Percentiles rank a stretch among this genome's conserved stretches.
phyloP scores from a whole-genome alignment of 1,139 yeast genomes.

The Hyphopichia wangnamkhiaoensis region DNA sequence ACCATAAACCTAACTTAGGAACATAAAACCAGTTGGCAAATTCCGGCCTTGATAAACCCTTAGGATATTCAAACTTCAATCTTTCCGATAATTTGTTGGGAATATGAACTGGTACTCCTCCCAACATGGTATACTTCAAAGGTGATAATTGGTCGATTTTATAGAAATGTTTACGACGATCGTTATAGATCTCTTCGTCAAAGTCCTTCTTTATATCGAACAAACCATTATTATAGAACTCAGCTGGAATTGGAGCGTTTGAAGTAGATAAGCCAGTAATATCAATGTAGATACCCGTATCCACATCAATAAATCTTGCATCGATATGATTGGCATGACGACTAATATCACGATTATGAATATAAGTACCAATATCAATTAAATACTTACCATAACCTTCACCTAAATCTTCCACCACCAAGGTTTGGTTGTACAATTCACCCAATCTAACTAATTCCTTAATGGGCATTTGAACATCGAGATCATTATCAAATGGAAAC shows the following conservation, averaged over 20 bases:
- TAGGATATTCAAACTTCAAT: conserved; percentile 26
- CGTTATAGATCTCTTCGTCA: conserved; percentile 19
- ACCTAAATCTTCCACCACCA: conserved; percentile 28
- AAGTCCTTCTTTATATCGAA: conserved; percentile 6
- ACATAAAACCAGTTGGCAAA: conserved; percentile 30
- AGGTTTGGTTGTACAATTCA: conserved; percentile 32
- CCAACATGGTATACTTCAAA: conserved; percentile 21
- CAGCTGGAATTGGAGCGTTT: conserved; percentile 12
- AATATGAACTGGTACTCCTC: conserved; percentile 29
- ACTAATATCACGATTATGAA: conserved; percentile 20
- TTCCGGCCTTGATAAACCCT: conserved; percentile 22
- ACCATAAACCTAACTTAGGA: conserved; percentile 30
- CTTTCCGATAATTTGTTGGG: conserved; percentile 26
- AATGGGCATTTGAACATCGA: conserved; percentile 32
- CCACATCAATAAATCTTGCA: conserved; percentile 35
- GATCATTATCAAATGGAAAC: conserved; percentile 28
- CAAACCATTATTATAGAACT: conserved; percentile 11
- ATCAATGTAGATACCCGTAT: conserved; percentile 34
- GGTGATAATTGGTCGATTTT: conserved; percentile 23
- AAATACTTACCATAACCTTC: conserved; percentile 31
- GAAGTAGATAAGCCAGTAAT: conserved; percentile 23
- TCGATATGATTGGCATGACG: conserved; percentile 30
- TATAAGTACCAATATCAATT: conserved; percentile 28
- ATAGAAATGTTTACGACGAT: conserved; percentile 25
- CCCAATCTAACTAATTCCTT: conserved; percentile 27